A percentile compares a stretch with the other conserved stretches of the same genome.
Conservation (phyloP, 768 basidiomycete species). For the Lentinula aciculospora region DNA sequence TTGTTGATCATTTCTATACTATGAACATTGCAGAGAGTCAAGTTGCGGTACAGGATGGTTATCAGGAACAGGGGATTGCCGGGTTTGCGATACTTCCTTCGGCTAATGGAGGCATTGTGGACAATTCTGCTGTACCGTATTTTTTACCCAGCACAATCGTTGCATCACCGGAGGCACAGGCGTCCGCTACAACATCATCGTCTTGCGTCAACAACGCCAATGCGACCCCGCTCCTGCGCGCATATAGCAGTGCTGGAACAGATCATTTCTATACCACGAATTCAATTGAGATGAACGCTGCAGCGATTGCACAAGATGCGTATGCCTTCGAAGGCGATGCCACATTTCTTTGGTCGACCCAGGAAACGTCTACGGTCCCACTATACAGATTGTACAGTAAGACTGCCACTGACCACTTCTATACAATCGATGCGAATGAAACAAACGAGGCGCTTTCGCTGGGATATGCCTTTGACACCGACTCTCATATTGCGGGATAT, state of each 20-base stretch:
- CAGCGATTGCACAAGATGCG: not conserved
- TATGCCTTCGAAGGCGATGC: not conserved
- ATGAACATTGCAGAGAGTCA: not conserved
- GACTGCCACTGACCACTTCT: not conserved
- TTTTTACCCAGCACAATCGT: not conserved
- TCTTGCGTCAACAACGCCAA: not conserved
- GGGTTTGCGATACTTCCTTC: not conserved
- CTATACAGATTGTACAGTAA: not conserved
- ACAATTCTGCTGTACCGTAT: not conserved
- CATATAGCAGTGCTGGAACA: not conserved
- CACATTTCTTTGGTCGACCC: not conserved
- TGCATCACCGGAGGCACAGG: not conserved
- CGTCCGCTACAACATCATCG: not conserved
- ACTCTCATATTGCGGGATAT: not conserved
- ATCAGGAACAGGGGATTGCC: not conserved
- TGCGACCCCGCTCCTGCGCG: not conserved
- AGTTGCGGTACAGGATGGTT: not conserved
- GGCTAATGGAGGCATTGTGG: not conserved
- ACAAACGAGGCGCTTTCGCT: not conserved
- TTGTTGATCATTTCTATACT: not conserved
- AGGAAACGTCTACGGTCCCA: not conserved
- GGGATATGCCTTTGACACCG: not conserved
- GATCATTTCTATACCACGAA: slow-evolving; percentile 1
- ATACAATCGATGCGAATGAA: not conserved
- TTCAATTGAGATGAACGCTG: not conserved